Conservation (phyloP, 1,284 basidiomycete genomes). For the Sporisorium iseilematis-ciliati region DNA sequence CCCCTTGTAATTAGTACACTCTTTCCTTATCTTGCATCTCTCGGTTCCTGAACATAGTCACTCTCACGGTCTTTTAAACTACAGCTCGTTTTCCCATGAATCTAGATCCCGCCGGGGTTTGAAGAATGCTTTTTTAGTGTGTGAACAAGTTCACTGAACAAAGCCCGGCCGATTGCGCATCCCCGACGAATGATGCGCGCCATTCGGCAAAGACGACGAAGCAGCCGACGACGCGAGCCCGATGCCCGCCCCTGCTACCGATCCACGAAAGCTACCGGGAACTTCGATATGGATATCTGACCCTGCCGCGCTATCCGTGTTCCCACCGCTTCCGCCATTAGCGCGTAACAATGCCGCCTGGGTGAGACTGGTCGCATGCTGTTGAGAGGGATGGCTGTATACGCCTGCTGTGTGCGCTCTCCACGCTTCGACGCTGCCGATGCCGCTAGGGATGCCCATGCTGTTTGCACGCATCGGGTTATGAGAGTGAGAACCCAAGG, state of each 20-base stretch:
- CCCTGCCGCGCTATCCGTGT: constrained; percentile 25
- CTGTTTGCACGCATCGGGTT: constrained; percentile 1
- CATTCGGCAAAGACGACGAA: constrained; percentile 15
- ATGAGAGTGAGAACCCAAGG: neutral
- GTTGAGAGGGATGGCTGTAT: constrained; percentile 19
- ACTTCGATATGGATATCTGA: constrained; percentile 39
- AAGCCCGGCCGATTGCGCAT: constrained; percentile 34
- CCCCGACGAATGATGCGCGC: constrained; percentile 8
- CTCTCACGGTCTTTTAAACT: too few species aligned
- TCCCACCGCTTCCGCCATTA: constrained; percentile 15
- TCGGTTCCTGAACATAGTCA: too few species aligned
- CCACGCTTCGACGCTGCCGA: constrained; percentile 51
- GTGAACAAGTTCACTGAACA: constrained; percentile 5
- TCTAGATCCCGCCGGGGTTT: neutral
- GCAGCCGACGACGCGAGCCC: constrained; percentile 21
- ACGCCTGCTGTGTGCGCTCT: constrained; percentile 46
- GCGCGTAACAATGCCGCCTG: constrained; percentile 34
- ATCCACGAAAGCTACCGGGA: constrained; percentile 37
- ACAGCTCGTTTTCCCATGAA: too few species aligned
- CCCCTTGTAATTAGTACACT: neutral
- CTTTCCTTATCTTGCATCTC: neutral
- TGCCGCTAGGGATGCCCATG: constrained; percentile 15
- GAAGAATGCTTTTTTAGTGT: neutral
- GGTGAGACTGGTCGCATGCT: constrained; percentile 29
- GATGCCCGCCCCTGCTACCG: constrained; percentile 35